A percentile compares a stretch with the other conserved stretches of the same genome.
phyloP scores from a whole-genome alignment of 129 eudicot genomes.

The Flaveria ramosissima region DNA sequence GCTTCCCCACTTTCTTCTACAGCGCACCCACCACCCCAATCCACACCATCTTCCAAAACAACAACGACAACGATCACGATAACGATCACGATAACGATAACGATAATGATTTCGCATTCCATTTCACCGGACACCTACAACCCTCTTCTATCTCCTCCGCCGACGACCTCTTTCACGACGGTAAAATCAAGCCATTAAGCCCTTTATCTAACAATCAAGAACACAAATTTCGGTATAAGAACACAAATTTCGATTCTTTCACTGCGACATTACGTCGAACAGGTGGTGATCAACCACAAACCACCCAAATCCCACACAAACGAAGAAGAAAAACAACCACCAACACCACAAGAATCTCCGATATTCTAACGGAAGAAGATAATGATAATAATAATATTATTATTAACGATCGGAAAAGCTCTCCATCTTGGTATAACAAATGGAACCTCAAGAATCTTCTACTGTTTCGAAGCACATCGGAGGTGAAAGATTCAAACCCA shows the following conservation, averaged over 20 bases:
- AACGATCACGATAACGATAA: conserved; percentile 11
- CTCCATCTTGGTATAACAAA: conserved; percentile 36
- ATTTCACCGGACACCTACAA: conserved; percentile 57
- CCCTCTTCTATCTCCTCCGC: conserved; percentile 61
- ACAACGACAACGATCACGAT: no score
- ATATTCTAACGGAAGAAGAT: conserved; percentile 26
- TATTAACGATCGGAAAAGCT: not conserved
- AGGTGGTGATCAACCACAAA: conserved; percentile 15
- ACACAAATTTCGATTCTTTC: conserved; percentile 44
- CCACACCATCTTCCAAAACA: not conserved
- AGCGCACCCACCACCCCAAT: conserved; percentile 65
- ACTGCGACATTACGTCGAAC: conserved; percentile 42
- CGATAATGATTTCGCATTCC: conserved; percentile 54
- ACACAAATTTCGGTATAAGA: not conserved
- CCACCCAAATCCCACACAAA: conserved; percentile 10
- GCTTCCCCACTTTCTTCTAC: conserved; percentile 41
- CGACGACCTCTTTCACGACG: conserved; percentile 81
- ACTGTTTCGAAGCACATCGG: conserved; percentile 62
- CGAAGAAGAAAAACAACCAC: conserved; percentile 39
- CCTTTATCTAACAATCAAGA: conserved; percentile 30
- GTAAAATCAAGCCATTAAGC: conserved; percentile 65
- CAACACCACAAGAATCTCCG: conserved; percentile 23
- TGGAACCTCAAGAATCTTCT: conserved; percentile 42
- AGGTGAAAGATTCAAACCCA: conserved; percentile 27
- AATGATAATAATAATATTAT: not conserved